A percentile compares a stretch with the other conserved stretches of the same genome.
Evolutionary conservation across 1,284 basidiomycete species (phyloP).

Genomic region (Cryptococcus hybrid): DNA sequence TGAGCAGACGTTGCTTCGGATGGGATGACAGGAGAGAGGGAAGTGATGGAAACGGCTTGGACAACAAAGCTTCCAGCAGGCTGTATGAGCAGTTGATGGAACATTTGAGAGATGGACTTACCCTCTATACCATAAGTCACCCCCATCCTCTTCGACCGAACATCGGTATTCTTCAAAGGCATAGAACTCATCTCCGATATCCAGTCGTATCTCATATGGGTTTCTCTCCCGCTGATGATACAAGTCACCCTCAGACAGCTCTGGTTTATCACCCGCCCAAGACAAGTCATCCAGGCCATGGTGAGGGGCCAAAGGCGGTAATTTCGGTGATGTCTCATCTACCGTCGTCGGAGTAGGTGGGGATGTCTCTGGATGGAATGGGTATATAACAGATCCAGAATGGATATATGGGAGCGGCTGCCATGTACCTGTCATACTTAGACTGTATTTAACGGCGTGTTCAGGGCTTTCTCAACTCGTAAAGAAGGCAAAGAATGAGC

Average conservation of each 20-base stretch:
- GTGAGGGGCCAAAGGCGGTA: background rate
- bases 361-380: conserved; percentile 29
- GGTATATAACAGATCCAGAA: conserved; percentile 43
- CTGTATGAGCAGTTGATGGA: background rate
- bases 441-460: too few relatives aligned
- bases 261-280: background rate
- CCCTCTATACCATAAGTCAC: conserved; percentile 86
- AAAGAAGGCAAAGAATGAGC: background rate
- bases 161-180: conserved; percentile 81
- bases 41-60: conserved; percentile 47
- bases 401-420: conserved; percentile 45
- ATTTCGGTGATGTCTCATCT: background rate
- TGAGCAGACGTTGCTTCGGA: conserved; percentile 20
- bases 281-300: conserved; percentile 1
- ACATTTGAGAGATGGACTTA: conserved; percentile 48
- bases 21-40: conserved; percentile 7
- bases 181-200: conserved; percentile 91
- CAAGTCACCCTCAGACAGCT: too few relatives aligned
- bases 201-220: conserved; percentile 49
- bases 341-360: conserved; percentile 24
- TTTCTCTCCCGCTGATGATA: conserved; percentile 21
- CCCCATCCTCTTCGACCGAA: conserved; percentile 54
- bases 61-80: conserved; percentile 13
- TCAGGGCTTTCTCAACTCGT: background rate
- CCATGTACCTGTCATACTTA: conserved; percentile 30